phyloP scores from a whole-genome alignment of 1,284 basidiomycete genomes.

The Schizopora paradoxa region DNA sequence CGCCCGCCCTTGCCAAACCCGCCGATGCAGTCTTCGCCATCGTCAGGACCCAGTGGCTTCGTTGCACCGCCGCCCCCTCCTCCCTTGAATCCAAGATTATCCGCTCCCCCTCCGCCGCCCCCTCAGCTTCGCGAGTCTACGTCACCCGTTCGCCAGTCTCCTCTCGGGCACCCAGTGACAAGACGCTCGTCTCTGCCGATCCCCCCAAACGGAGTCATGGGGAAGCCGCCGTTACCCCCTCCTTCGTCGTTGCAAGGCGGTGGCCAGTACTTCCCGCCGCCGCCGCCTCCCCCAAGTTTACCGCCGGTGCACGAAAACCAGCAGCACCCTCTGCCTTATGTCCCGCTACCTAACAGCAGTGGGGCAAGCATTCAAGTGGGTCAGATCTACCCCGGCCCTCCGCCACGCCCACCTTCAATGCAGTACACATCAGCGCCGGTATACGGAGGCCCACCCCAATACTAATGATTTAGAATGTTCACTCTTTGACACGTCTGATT shows the following conservation, averaged over 20 bases:
- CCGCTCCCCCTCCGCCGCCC: slow-evolving; percentile 12
- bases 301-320: slow-evolving; percentile 10
- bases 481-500: too few species aligned
- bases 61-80: slow-evolving; percentile 16
- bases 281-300: slow-evolving; percentile 25
- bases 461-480: too few species aligned
- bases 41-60: slow-evolving; percentile 13
- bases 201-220: slow-evolving; percentile 3
- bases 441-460: too few species aligned
- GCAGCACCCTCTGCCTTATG: slow-evolving; percentile 20
- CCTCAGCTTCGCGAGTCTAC: slow-evolving; percentile 2
- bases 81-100: slow-evolving; percentile 8
- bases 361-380: slow-evolving; percentile 14
- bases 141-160: not conserved
- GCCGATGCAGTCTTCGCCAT: slow-evolving; percentile 9
- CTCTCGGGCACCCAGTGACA: slow-evolving; percentile 8
- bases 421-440: too few species aligned
- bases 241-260: slow-evolving; percentile 5
- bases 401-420: slow-evolving; percentile 32
- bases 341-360: slow-evolving; percentile 16
- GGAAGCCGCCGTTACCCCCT: slow-evolving; percentile 2
- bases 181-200: slow-evolving; percentile 12
- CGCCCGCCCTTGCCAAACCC: not conserved
- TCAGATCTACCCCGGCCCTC: slow-evolving; percentile 32
- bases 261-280: slow-evolving; percentile 22